Base-by-base conservation (phyloP, 495 filamentous ascomycete genomes). In the Aspergillus avenaceus region DNA sequence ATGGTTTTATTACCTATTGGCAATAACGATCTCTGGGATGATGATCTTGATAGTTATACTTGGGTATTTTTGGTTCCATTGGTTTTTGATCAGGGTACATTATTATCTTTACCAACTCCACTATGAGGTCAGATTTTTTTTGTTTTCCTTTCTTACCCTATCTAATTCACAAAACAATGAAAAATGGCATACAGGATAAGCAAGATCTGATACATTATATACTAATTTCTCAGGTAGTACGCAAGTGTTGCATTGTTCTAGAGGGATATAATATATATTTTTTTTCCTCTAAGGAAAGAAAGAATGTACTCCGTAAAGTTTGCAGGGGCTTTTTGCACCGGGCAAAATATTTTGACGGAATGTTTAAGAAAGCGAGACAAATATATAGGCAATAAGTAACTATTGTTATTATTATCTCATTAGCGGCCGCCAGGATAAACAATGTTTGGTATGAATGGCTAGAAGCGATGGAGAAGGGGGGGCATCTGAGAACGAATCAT, bases 401-500 rank as follows among this genome's bases (percentile, higher is more conserved):
- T 36, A 36, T 36, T 36, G 9, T 18, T 2, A 36, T 36, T 36
- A 34, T 12, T 34, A n/a, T n/a, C n/a, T n/a, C 29, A 34, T 13
- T 36, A 32, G 29, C 14, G 34, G n/a, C n/a, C n/a, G n/a, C 12
- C 8, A 37, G 41, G 16, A 5, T 32, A 46, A 27, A 29, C 24
- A 34, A 24, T 46, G 31, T 38, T 31, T 40, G 46, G 31, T 34
- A 43, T 36, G 50, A 48, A 45, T 41, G 24, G 24, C 23, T 27
- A 31, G 28, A 24, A 32, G 8, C 6, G n/a, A 41, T 13, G 40
- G 28, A 11, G 37, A 37, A 43, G 12, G 19, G 28, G n/a, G 26
- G 26, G 16, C 12, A n/a, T n/a, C 7, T 24, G 40, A n/a, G 28
- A 14, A 13, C 49, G 49, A 52, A 55, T 50, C 47, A 55, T 26